Conservation (phyloP, 108 stramenopile genomes). For the Skeletonema marinoi region DNA sequence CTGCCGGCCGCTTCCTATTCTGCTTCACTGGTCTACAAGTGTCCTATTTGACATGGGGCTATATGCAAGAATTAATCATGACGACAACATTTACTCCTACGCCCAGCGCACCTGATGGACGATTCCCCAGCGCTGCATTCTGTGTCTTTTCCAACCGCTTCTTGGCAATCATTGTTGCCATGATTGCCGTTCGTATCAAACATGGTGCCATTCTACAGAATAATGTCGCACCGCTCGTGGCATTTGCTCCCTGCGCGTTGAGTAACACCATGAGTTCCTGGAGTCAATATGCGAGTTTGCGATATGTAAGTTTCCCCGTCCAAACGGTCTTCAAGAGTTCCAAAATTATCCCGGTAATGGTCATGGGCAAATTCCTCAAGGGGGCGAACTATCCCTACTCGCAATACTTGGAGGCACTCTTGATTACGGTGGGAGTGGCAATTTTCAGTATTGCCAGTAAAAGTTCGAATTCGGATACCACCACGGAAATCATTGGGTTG, state of each 20-base stretch:
- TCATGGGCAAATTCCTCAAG: conserved; percentile 94
- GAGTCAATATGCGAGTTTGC: conserved; percentile 96
- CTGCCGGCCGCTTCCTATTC: conserved; percentile 36
- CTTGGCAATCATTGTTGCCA: conserved; percentile 93
- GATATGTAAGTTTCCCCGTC: conserved; percentile 98
- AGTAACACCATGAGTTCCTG: conserved; percentile 96
- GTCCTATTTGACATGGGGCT: conserved; percentile 91
- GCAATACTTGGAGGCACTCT: conserved; percentile 91
- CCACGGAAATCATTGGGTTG: conserved; percentile 88
- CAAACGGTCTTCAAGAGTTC: conserved; percentile 97
- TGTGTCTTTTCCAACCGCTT: conserved; percentile 98
- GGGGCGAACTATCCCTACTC: conserved; percentile 84
- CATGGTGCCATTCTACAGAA: conserved; percentile 81
- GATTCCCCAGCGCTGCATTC: conserved; percentile 93
- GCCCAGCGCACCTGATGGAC: conserved; percentile 69
- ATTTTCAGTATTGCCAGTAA: conserved; percentile 86
- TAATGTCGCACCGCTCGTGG: conserved; percentile 84
- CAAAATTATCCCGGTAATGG: conserved; percentile 99
- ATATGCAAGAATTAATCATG: conserved; percentile 98
- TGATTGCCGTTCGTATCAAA: conserved; percentile 77
- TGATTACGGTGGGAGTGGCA: conserved; percentile 94
- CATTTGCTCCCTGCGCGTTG: conserved; percentile 94
- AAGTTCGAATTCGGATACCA: conserved; percentile 49
- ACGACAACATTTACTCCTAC: conserved; percentile 90
- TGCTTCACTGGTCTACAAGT: conserved; percentile 76